Conservation (phyloP, 2,329 filamentous ascomycete genomes). For the Lasiodiplodia citricola region DNA sequence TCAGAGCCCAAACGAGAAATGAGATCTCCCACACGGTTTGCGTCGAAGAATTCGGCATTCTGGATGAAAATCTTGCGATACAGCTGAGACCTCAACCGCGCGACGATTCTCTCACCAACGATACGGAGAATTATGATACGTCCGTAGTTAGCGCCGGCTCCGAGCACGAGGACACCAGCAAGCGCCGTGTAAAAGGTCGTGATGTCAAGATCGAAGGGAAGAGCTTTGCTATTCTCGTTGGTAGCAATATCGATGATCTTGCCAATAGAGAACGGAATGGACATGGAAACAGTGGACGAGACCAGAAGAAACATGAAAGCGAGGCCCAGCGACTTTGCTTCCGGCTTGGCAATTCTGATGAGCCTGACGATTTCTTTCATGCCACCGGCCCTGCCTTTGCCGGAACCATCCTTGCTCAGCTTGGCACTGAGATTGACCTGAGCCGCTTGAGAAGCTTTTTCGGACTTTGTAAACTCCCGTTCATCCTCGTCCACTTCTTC, state of each 20-base stretch:
- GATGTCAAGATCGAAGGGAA: conserved; percentile 82
- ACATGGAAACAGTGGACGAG: conserved; percentile 93
- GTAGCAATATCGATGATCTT: conserved; percentile 93
- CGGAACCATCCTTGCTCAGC: conserved; percentile 77
- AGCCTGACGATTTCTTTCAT: conserved; percentile 79
- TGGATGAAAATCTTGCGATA: conserved; percentile 95
- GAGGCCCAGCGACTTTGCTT: conserved; percentile 75
- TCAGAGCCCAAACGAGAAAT: conserved; percentile 96
- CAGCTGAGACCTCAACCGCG: conserved; percentile 83
- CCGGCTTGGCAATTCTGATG: conserved; percentile 86
- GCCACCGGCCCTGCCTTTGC: conserved; percentile 61
- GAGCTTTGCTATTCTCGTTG: conserved; percentile 60
- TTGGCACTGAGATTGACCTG: conserved; percentile 89
- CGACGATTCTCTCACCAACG: conserved; percentile 92
- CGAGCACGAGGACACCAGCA: conserved; percentile 73
- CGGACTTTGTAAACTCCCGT: conserved; percentile 71
- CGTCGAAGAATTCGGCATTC: conserved; percentile 98
- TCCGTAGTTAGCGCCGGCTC: conserved; percentile 90
- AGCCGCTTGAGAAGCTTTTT: conserved; percentile 83
- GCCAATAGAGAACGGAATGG: conserved; percentile 94
- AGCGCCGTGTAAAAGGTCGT: conserved; percentile 88
- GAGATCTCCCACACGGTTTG: conserved; percentile 93
- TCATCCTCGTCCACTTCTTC: conserved; percentile 57
- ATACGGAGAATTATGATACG: conserved; percentile 92
- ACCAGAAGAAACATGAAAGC: conserved; percentile 87